Evolutionary conservation across 306 rosid genomes (phyloP), one percentile per base, ranked within the genome.

Genomic region (Adenanthera pavonina): DNA sequence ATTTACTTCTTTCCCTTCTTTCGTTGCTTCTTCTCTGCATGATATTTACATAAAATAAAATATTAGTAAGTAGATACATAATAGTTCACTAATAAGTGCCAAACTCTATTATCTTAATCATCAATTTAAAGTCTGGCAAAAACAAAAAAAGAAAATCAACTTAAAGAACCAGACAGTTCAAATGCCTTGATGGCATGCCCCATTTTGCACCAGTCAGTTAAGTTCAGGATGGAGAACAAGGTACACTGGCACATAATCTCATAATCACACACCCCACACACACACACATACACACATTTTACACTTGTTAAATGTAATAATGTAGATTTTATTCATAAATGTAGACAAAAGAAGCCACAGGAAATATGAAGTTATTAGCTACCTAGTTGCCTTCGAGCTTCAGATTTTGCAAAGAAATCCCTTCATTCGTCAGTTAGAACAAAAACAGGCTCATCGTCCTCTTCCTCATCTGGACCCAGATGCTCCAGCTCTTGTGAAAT

Each of bases 381-480:
- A 92, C 97, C 92, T 59, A 78, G 85, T 84, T 81, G 90, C 79
- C 93, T 89, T 82, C 83, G 88, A 13, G 91, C 94, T 85, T 90
- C 95, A 60, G 95, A 89, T 86, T 89, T 82, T 4, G 93, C 95
- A 80, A 92, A 92, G 83, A 92, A 90, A 16, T 92, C 97, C 78
- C 81, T 92, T 93, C 97, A 92, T 69, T 90, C 93, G 72, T 92
- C 95, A 20, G 93, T 88, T n/a, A 92, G 84, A 69, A 90, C 91
- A 68, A 90, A 92, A 74, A 89, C 41, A 0, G 92, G 95, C 12
- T 92, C 97, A 47, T 89, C 93, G 43, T 89, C 94, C 66, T 86
- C 93, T 80, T 87, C 91, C 47, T 86, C 89, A 62, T 88, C 90
- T 30, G 84, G 62, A 16, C 52, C 85, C 49, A 59, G 70, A 75